Conservation (phyloP, 2,329 filamentous ascomycete species). For the Cladosporium sp. region DNA sequence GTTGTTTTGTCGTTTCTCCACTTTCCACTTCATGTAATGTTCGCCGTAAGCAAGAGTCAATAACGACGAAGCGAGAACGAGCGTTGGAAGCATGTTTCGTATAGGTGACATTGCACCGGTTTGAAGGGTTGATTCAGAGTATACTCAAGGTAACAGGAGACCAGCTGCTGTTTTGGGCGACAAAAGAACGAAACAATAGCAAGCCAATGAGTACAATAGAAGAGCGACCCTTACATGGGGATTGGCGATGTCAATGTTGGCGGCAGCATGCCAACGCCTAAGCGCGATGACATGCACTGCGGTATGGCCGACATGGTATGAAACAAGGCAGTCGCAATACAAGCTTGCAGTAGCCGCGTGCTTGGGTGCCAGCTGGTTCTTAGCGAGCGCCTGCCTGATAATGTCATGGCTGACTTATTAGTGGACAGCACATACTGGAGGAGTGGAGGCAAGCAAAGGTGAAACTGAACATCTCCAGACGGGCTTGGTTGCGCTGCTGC, state of each 20-base stretch:
- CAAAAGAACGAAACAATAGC: neutral
- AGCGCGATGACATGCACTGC: slow-evolving; percentile 10
- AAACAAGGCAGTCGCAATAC: slow-evolving; percentile 6
- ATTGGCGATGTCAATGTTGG: neutral
- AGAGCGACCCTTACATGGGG: neutral
- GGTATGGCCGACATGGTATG: slow-evolving; percentile 4
- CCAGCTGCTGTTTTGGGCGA: neutral
- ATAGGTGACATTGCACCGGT: neutral
- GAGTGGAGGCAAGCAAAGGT: neutral
- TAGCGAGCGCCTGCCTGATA: slow-evolving; percentile 1
- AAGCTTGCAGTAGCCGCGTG: neutral
- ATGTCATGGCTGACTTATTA: neutral
- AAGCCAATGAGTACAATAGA: neutral
- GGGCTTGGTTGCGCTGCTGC: neutral
- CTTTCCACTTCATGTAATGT: slow-evolving; percentile 30
- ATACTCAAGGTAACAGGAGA: slow-evolving; percentile 22
- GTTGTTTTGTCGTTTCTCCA: slow-evolving; percentile 23
- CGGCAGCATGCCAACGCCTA: neutral
- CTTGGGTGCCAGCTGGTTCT: neutral
- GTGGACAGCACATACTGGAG: neutral
- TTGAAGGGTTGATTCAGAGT: slow-evolving; percentile 16
- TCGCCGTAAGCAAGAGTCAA: slow-evolving; percentile 6
- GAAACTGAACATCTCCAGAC: neutral
- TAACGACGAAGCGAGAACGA: neutral
- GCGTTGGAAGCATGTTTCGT: neutral